Conservation (phyloP, 2,329 filamentous ascomycete species). For the Colletotrichum musae region DNA sequence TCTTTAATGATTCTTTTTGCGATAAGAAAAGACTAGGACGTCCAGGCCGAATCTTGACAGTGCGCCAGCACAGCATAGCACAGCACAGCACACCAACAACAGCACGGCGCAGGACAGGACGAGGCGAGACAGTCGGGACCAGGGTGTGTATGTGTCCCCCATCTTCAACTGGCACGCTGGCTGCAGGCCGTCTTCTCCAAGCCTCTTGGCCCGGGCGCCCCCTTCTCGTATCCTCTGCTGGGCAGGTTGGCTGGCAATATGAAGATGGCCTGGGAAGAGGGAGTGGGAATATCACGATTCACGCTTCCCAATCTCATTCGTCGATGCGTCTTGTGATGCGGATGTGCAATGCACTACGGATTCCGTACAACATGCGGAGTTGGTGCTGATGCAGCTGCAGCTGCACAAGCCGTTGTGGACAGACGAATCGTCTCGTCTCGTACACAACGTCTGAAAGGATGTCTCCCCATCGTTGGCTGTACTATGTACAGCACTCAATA, state of each 20-base stretch:
- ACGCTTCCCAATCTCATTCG: slow-evolving; percentile 28
- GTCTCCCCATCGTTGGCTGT: background rate
- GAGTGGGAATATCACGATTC: slow-evolving; percentile 32
- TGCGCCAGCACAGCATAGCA: background rate
- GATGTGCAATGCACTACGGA: slow-evolving; percentile 8
- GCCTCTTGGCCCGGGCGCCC: slow-evolving; percentile 36
- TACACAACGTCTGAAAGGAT: too few species aligned
- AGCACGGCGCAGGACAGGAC: too few species aligned
- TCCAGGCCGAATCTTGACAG: background rate
- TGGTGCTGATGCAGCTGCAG: too few species aligned
- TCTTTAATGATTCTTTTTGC: background rate
- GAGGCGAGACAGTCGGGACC: too few species aligned
- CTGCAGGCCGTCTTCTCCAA: slow-evolving; percentile 32
- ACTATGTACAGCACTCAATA: background rate
- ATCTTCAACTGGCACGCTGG: slow-evolving; percentile 19
- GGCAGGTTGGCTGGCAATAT: too few species aligned
- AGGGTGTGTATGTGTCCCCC: background rate
- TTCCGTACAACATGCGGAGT: too few species aligned
- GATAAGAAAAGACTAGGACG: background rate
- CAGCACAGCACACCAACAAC: too few species aligned
- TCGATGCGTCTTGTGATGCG: background rate
- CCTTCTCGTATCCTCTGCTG: slow-evolving; percentile 33
- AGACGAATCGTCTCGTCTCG: too few species aligned
- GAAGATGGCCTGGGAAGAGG: background rate
- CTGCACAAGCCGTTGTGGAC: background rate